These are phyloP conservation scores for Piedraia hortae DNA, from an alignment of 2,329 filamentous ascomycete species.

Conservation along the genomic window DNA sequence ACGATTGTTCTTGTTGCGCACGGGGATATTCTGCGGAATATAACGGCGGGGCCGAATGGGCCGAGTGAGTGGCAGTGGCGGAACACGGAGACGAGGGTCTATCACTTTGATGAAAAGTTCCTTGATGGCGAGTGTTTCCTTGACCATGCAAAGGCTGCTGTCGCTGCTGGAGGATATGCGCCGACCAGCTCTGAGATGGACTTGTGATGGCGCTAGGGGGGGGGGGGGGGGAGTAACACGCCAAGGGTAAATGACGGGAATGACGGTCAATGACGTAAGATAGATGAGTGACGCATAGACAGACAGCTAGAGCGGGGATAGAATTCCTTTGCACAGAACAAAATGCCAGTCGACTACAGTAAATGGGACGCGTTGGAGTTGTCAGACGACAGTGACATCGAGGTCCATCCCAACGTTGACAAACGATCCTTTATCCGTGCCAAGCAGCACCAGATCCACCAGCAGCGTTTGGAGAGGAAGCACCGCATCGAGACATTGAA, in stretches of 20 bases:
- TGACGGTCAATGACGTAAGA: too few relatives aligned
- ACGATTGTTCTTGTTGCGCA: slow-evolving; percentile 12
- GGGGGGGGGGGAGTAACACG: too few relatives aligned
- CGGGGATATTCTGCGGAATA: slow-evolving; percentile 10
- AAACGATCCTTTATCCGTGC: slow-evolving; percentile 95
- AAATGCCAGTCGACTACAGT: slow-evolving; percentile 38
- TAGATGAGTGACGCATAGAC: too few relatives aligned
- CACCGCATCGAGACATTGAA: slow-evolving; percentile 74
- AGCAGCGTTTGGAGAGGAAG: slow-evolving; percentile 61
- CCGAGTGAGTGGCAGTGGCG: slow-evolving; percentile 9
- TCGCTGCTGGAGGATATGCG: slow-evolving; percentile 11
- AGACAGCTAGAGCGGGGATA: too few relatives aligned
- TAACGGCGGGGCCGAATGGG: slow-evolving; percentile 6
- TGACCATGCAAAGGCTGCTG: slow-evolving; percentile 7
- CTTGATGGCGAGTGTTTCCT: slow-evolving; percentile 9
- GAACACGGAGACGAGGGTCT: slow-evolving; percentile 10
- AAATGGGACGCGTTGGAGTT: slow-evolving; percentile 82
- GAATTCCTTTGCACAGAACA: background rate
- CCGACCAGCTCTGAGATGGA: slow-evolving; percentile 9
- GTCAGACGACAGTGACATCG: slow-evolving; percentile 90
- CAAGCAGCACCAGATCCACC: slow-evolving; percentile 91
- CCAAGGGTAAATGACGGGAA: too few relatives aligned
- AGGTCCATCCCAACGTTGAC: slow-evolving; percentile 96
- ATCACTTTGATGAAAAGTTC: slow-evolving; percentile 7
- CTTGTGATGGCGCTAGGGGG: too few relatives aligned